A percentile compares a stretch with the other conserved stretches of the same genome.
Evolutionary conservation across 352 stramenopile species (phyloP).

Genomic region (Aphanomyces astaci): DNA sequence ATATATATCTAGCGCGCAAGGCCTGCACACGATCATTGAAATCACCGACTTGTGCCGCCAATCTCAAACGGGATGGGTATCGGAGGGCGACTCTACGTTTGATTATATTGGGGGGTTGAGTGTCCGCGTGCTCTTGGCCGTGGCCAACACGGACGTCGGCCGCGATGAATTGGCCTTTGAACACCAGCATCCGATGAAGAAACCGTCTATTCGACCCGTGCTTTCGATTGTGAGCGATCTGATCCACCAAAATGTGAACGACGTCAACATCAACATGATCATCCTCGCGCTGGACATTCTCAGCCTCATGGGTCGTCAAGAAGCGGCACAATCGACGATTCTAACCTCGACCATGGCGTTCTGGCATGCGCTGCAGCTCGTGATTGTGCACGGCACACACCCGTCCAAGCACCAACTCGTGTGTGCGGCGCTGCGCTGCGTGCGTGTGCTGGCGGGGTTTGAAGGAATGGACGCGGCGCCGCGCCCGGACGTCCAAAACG

Average conservation of each 20-base stretch:
- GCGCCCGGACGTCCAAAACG: not conserved
- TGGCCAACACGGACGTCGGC: slow-evolving; percentile 16
- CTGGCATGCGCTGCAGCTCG: slow-evolving; percentile 7
- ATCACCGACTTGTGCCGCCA: slow-evolving; percentile 13
- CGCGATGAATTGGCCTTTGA: slow-evolving; percentile 16
- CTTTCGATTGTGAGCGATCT: slow-evolving; percentile 11
- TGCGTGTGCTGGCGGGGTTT: slow-evolving; percentile 2
- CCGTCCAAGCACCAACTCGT: slow-evolving; percentile 17
- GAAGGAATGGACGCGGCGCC: slow-evolving; percentile 5
- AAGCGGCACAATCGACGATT: slow-evolving; percentile 2
- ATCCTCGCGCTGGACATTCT: slow-evolving; percentile 17
- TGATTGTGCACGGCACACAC: not conserved
- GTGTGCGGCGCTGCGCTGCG: slow-evolving; percentile 4
- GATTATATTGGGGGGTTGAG: slow-evolving; percentile 15
- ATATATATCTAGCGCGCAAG: not conserved
- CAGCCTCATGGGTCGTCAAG: slow-evolving; percentile 10
- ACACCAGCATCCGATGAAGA: not conserved
- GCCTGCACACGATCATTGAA: slow-evolving; percentile 13
- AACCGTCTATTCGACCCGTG: slow-evolving; percentile 7
- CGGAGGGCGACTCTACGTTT: slow-evolving; percentile 8
- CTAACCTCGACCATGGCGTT: not conserved
- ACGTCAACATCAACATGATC: slow-evolving; percentile 8
- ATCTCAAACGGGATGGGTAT: slow-evolving; percentile 11
- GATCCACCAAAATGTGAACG: not conserved
- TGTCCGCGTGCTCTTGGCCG: slow-evolving; percentile 4